Conservation (phyloP, 1,284 basidiomycete species). For the Puccinia novopanici region DNA sequence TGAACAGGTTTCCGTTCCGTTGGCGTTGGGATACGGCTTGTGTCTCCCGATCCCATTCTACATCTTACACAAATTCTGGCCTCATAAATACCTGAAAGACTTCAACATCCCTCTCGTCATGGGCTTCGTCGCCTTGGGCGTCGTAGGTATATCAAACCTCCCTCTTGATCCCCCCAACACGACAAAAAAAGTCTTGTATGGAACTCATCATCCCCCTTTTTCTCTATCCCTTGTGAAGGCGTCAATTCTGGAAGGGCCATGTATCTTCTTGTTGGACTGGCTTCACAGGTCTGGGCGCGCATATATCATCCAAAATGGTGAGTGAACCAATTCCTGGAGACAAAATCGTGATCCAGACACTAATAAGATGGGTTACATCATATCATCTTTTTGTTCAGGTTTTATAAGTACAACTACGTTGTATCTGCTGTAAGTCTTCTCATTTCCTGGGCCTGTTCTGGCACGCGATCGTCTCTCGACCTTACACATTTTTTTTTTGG, state of each 20-base stretch:
- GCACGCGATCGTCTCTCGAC: too few species aligned
- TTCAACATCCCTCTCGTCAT: conserved; percentile 18
- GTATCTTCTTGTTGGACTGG: conserved; percentile 15
- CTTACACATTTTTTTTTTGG: too few species aligned
- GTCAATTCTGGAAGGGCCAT: conserved; percentile 4
- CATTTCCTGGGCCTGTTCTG: too few species aligned
- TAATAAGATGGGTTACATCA: neutral
- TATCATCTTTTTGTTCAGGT: conserved; percentile 14
- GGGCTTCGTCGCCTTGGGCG: conserved; percentile 22
- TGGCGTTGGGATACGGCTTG: conserved; percentile 17
- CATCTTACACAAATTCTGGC: conserved; percentile 17
- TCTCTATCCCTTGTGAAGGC: conserved; percentile 15
- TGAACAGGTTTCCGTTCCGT: conserved; percentile 13
- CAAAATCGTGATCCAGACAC: too few species aligned
- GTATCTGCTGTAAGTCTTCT: conserved; percentile 28
- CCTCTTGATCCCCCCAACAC: neutral
- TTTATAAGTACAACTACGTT: conserved; percentile 44
- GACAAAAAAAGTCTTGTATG: neutral
- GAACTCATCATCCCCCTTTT: neutral
- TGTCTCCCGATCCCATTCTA: conserved; percentile 30
- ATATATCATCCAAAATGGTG: conserved; percentile 28
- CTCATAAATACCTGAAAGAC: conserved; percentile 2
- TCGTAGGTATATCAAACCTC: conserved; percentile 9
- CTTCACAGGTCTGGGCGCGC: conserved; percentile 29
- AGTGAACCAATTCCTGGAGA: neutral